A percentile compares a stretch with the other conserved stretches of the same genome.
phyloP scores from a whole-genome alignment of 495 filamentous ascomycete genomes.

The Beverwykella pulmonaria region DNA sequence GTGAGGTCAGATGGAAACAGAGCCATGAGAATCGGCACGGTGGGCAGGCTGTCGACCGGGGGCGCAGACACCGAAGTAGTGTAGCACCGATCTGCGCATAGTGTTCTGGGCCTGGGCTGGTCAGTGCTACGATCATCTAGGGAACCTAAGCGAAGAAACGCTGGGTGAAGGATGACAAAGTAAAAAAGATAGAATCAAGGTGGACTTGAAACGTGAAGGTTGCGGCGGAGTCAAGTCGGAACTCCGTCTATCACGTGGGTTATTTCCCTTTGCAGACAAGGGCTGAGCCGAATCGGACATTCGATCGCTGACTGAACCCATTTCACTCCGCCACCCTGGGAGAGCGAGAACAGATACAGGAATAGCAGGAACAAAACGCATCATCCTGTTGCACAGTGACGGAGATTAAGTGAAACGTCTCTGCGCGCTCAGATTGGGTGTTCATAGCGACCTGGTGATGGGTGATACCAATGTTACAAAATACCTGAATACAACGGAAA shows the following conservation, averaged over 20 bases:
- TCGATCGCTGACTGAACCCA: neutral
- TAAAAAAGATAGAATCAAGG: neutral
- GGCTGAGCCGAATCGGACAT: neutral
- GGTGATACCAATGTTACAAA: neutral
- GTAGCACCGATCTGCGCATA: neutral
- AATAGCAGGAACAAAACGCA: neutral
- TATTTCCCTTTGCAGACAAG: neutral
- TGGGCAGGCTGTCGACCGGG: neutral
- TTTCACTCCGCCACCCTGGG: neutral
- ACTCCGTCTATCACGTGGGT: neutral
- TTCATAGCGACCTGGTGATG: neutral
- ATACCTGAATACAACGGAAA: neutral
- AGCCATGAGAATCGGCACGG: neutral
- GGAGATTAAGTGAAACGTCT: conserved; percentile 2
- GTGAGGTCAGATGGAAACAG: conserved; percentile 6
- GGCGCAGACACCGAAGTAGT: neutral
- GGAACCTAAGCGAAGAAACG: neutral
- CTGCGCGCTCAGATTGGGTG: neutral
- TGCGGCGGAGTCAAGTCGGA: neutral
- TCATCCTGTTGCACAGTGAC: neutral
- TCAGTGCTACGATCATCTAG: neutral
- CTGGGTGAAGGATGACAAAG: neutral
- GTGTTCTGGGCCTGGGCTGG: neutral
- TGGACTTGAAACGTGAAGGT: neutral
- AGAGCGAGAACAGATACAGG: neutral